Percentiles rank a stretch among this genome's conserved stretches.
Evolutionary conservation across 352 stramenopile genomes (phyloP).

Genomic region (Peronospora belbahrii): DNA sequence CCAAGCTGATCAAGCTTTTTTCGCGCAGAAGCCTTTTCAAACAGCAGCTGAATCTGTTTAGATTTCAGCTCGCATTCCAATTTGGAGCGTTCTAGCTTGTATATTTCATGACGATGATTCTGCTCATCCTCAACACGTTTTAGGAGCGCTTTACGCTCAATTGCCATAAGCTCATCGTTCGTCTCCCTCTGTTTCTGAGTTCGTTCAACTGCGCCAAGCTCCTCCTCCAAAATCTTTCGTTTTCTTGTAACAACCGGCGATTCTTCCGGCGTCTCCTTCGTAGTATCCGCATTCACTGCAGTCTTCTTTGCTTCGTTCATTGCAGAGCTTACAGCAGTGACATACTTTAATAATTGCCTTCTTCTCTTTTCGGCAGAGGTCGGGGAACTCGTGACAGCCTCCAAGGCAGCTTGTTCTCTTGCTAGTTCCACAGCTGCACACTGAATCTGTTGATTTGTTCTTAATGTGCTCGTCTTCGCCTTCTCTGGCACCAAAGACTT

Average conservation of each 20-base stretch:
- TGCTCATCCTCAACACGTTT: conserved; percentile 26
- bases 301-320: conserved; percentile 1
- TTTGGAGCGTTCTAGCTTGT: conserved; percentile 20
- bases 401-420: conserved; percentile 2
- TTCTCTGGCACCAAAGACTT: not conserved
- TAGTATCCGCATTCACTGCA: not conserved
- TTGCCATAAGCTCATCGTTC: conserved; percentile 3
- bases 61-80: conserved; percentile 23
- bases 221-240: conserved; percentile 11
- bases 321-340: not conserved
- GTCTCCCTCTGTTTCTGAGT: conserved; percentile 2
- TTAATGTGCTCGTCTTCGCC: conserved; percentile 1
- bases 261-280: not conserved
- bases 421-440: conserved; percentile 6
- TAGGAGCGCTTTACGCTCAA: conserved; percentile 21
- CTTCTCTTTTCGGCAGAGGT: conserved; percentile 6
- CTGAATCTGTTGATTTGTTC: not conserved
- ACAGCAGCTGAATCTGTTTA: conserved; percentile 34
- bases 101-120: conserved; percentile 22
- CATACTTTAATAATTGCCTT: conserved; percentile 6
- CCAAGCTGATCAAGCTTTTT: conserved; percentile 41
- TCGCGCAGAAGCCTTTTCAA: conserved; percentile 36
- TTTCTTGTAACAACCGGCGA: conserved; percentile 1
- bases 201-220: conserved; percentile 7
- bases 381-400: not conserved